These are phyloP conservation scores for Umbelopsis sp. DNA, from an alignment of 192 early-diverging fungal species.

Conservation along the genomic window DNA sequence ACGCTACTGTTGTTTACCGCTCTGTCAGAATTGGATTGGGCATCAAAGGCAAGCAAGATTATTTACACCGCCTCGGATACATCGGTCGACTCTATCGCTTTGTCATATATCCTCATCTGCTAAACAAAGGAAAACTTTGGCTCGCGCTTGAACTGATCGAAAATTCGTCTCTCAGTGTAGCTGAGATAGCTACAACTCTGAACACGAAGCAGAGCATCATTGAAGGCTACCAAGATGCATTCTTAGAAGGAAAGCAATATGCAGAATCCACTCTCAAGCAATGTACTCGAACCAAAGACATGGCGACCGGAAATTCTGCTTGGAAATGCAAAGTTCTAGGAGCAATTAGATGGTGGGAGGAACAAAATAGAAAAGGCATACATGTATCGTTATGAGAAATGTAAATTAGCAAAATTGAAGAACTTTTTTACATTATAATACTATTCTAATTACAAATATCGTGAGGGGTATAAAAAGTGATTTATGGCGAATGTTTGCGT, in stretches of 20 bases:
- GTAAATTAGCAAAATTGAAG: neutral
- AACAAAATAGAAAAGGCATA: neutral
- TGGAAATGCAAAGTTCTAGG: constrained; percentile 24
- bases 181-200: neutral
- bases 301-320: neutral
- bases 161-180: neutral
- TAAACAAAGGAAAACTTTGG: constrained; percentile 38
- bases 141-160: constrained; percentile 2
- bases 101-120: constrained; percentile 15
- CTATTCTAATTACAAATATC: neutral
- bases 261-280: neutral
- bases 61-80: constrained; percentile 7
- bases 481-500: constrained; percentile 5
- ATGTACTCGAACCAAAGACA: constrained; percentile 17
- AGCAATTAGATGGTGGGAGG: constrained; percentile 15
- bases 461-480: neutral
- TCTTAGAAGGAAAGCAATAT: neutral
- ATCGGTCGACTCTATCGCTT: constrained; percentile 29
- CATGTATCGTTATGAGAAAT: neutral
- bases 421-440: neutral
- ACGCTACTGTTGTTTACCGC: neutral
- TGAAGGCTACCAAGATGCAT: constrained; percentile 15
- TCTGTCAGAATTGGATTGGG: constrained; percentile 29
- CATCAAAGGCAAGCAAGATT: constrained; percentile 12
- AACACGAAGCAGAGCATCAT: constrained; percentile 2